Conservation (phyloP, 2,329 filamentous ascomycete genomes). For the Apiospora pterosperma region DNA sequence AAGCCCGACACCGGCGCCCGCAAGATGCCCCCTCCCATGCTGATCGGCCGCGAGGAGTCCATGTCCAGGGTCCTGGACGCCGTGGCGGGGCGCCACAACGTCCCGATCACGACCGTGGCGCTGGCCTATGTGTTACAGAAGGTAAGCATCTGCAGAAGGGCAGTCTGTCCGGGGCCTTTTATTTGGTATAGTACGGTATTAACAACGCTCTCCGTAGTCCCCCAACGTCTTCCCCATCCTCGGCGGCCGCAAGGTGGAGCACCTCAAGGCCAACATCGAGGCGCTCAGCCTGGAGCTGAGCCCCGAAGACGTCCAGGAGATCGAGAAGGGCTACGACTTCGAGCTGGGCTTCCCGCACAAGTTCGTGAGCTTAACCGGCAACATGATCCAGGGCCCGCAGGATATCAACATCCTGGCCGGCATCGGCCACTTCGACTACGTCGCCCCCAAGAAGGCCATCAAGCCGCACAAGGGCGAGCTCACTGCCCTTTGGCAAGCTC, state of each 20-base stretch:
- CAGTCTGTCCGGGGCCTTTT: no score
- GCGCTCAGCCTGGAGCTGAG: constrained; percentile 45
- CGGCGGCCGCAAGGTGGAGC: constrained; percentile 47
- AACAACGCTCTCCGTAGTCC: not conserved
- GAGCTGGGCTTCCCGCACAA: constrained; percentile 52
- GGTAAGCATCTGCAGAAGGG: constrained; percentile 20
- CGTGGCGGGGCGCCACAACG: constrained; percentile 54
- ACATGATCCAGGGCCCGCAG: no score
- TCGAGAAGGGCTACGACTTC: constrained; percentile 49
- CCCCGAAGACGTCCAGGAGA: constrained; percentile 44
- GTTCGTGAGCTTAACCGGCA: no score
- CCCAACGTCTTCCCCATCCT: constrained; percentile 48
- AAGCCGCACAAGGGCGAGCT: no score
- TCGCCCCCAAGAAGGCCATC: no score
- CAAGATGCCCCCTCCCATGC: not conserved
- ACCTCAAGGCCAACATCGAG: constrained; percentile 50
- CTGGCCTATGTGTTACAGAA: constrained; percentile 46
- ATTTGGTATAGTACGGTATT: no score
- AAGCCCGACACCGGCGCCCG: constrained; percentile 37
- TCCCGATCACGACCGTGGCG: constrained; percentile 52
- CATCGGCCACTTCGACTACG: no score
- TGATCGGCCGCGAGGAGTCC: constrained; percentile 38
- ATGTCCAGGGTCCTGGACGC: constrained; percentile 57
- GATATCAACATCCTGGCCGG: no score
- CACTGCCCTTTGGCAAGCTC: no score